Base-by-base conservation (phyloP, 2,329 filamentous ascomycete genomes). In the Sarocladium kiliense region DNA sequence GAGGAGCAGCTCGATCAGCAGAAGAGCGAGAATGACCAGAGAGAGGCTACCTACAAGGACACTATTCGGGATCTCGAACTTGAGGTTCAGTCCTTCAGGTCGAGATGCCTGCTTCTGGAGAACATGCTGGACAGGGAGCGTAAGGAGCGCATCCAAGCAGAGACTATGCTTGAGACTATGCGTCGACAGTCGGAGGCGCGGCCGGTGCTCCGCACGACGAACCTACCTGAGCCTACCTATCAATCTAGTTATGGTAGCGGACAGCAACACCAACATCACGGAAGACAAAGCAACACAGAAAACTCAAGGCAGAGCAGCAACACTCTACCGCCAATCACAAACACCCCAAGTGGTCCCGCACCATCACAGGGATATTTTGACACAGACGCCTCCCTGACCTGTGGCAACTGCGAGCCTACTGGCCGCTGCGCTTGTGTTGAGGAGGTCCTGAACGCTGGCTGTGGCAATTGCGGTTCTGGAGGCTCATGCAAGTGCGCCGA, bases 1-100 rank as follows among this genome's bases (percentile, higher is more conserved):
- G 84, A 89, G 68, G 82, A 86, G 61, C 81, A 85, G 64, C 72
- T 88, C 6, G 82, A 86, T 3, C 79, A 84, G 57, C 74, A 82
- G 45, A 82, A 79, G 62, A 79, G 80, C 39, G 75, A 75, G 16
- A 73, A 82, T 49, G 79, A 84, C 7, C 78, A 83, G 59, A 72
- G 75, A 45, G 80, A 86, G 60, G 71, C 77, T 54, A 84, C 82
- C 3, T 63, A 84, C 56, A 77, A 77, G 61, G 77, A 80, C n/a
- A 79, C 80, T 57, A 77, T 86, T 25, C 74, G 73, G 42, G 71
- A 73, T 47, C 75, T 91, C 3, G 85, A 89, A 61, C 72, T 79
- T 32, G 85, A 90, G 61, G 73, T 89, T 3, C 82, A 88, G 63
- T 81, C 84, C 18, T 84, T 86, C 61, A 81, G 78, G 36, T 80